Base-by-base conservation (phyloP, 2,329 filamentous ascomycete species). In the Botryotinia convoluta region DNA sequence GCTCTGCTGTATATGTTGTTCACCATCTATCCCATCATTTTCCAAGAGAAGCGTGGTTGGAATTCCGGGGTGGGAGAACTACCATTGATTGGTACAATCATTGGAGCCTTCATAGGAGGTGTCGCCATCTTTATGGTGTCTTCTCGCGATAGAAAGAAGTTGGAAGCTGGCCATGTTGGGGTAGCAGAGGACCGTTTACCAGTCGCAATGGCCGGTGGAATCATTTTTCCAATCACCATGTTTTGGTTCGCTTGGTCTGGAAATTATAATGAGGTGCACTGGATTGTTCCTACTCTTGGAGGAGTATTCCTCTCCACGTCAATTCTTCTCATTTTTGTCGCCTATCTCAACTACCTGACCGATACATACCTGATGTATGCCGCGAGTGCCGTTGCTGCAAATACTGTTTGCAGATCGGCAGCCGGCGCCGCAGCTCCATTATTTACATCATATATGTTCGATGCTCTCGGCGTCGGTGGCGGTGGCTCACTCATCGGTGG, bases 381-480 rank as follows among this genome's bases (percentile, higher is more conserved):
- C 10, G 84, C 83, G 2, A 82, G 80, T 35, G 84, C 90, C 26
- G 84, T 91, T 79, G 89, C 90, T 0, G 90, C 90, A 1, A 90
- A 91, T 57, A 88, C 84, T 59, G 89, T 89, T 72, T 85, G 86
- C 67, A 84, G 91, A n/a, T 89, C 86, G 14, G 84, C 86, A 9
- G 90, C 91, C 74, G 92, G 90, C 18, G 91, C 90, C 9, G 82
- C 89, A 0, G 85, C 92, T 1, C 90, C 90, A 0, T 82, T 92
- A 2, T 89, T 89, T 18, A 90, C 89, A 0, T 82, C 85, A 0
- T 82, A 84, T 20, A 82, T 83, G 81, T 83, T 82, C 73, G 78
- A 82, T 9, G 81, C 81, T 59, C 80, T 87, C 3, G 84, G 78
- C 79, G 88, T 80, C 79, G 90, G 81, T 76, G 92, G 79, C 86